Evolutionary conservation across 192 early-diverging fungal species (phyloP).

Genomic region (Chytriomyces confervae): DNA sequence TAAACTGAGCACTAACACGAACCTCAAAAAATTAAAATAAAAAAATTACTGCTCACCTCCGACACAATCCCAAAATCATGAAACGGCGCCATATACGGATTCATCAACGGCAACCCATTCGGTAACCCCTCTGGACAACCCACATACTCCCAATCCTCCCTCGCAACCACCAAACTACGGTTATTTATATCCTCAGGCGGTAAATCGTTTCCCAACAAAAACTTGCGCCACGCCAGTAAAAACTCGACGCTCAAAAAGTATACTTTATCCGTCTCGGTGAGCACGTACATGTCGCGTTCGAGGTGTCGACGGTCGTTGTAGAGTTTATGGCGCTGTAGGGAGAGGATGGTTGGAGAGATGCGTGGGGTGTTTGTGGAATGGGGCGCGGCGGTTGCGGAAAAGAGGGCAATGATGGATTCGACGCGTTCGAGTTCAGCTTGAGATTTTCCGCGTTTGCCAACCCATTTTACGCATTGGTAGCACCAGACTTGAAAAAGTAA

Average conservation of each 20-base stretch:
- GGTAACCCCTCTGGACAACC: slow-evolving; percentile 15
- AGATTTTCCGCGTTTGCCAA: slow-evolving; percentile 10
- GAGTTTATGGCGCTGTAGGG: neutral
- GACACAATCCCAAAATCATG: slow-evolving; percentile 29
- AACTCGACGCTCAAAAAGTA: slow-evolving; percentile 25
- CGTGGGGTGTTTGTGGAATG: neutral
- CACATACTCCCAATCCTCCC: slow-evolving; percentile 25
- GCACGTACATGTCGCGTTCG: slow-evolving; percentile 25
- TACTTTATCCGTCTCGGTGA: slow-evolving; percentile 14
- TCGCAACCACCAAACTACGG: slow-evolving; percentile 2
- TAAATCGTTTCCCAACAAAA: slow-evolving; percentile 31
- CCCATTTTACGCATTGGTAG: slow-evolving; percentile 31
- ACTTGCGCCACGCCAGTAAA: slow-evolving; percentile 27
- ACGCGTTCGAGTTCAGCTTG: neutral
- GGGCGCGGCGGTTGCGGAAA: neutral
- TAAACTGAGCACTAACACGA: neutral
- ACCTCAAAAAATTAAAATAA: neutral
- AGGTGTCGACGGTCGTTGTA: slow-evolving; percentile 24
- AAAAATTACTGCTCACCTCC: neutral
- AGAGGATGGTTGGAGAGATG: slow-evolving; percentile 3
- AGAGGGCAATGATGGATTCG: neutral
- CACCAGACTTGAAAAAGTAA: slow-evolving; percentile 16
- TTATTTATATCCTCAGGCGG: slow-evolving; percentile 24
- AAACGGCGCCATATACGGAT: slow-evolving; percentile 25
- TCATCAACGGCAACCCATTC: slow-evolving; percentile 19